phyloP scores from a whole-genome alignment of 2,329 filamentous ascomycete genomes.

The Fusarium setosum region DNA sequence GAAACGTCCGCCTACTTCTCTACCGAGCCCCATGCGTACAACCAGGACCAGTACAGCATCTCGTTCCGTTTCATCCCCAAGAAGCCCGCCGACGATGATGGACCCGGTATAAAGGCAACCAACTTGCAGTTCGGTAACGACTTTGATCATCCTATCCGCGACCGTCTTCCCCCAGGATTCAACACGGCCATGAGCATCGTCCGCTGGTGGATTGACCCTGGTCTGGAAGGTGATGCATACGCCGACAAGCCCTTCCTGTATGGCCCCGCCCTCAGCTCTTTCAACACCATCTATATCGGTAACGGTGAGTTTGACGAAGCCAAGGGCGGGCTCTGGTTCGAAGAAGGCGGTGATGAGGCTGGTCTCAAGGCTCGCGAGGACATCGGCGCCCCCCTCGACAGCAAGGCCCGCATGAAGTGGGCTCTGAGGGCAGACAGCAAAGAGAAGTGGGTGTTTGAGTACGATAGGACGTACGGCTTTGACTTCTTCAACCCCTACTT shows the following conservation, averaged over 20 bases:
- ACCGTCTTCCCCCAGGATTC: constrained; percentile 88
- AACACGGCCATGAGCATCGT: constrained; percentile 86
- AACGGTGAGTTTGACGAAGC: constrained; percentile 57
- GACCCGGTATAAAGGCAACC: constrained; percentile 69
- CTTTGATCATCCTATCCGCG: constrained; percentile 90
- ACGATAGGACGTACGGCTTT: constrained; percentile 62
- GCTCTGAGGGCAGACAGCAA: constrained; percentile 62
- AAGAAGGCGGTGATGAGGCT: constrained; percentile 73
- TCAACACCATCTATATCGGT: constrained; percentile 81
- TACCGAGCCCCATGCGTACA: constrained; percentile 71
- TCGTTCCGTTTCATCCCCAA: constrained; percentile 83
- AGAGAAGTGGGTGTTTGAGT: constrained; percentile 65
- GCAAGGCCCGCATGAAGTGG: constrained; percentile 69
- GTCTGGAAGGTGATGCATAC: constrained; percentile 89
- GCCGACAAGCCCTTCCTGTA: constrained; percentile 89
- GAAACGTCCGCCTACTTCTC: constrained; percentile 82
- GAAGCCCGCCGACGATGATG: constrained; percentile 38
- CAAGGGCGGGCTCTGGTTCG: constrained; percentile 66
- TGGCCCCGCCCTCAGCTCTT: constrained; percentile 81
- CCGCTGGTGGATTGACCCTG: constrained; percentile 91
- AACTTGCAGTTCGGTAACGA: constrained; percentile 95
- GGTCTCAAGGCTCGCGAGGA: constrained; percentile 59
- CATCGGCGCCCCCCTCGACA: constrained; percentile 62
- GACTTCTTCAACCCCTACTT: constrained; percentile 93
- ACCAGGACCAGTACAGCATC: constrained; percentile 86